These are phyloP conservation scores for Eremochloa ophiuroides DNA, from an alignment of 176 grass and related monocot genomes.

Conservation along the genomic window DNA sequence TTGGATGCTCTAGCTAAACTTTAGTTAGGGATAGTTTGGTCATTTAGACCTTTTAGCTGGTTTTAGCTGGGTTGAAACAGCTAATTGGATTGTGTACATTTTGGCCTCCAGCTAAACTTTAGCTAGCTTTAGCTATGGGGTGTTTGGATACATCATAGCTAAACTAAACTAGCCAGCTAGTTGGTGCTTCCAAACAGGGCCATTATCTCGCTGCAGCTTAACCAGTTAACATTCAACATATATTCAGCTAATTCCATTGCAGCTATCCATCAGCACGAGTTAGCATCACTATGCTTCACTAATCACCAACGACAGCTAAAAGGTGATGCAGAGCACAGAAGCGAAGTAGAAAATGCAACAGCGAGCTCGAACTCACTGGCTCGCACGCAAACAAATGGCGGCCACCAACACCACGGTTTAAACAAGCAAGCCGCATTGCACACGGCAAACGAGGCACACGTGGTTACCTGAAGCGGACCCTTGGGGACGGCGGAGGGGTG, in stretches of 20 bases:
- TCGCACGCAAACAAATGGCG: not conserved
- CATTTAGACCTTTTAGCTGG: no score
- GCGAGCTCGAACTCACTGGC: not conserved
- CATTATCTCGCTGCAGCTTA: not conserved
- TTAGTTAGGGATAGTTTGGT: no score
- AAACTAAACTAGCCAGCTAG: no score
- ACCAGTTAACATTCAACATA: not conserved
- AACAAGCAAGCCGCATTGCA: conserved; percentile 20
- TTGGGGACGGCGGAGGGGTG: conserved; percentile 67
- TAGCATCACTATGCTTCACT: not conserved
- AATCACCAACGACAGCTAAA: not conserved
- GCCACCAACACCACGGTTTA: not conserved
- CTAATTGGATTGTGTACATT: no score
- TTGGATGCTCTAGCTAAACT: no score
- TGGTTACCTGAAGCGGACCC: conserved; percentile 76
- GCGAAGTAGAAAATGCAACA: not conserved
- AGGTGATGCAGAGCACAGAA: not conserved
- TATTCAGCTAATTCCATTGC: not conserved
- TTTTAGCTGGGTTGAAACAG: no score
- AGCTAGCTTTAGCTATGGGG: no score
- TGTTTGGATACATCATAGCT: no score
- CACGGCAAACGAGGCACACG: conserved; percentile 5
- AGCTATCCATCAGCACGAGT: not conserved
- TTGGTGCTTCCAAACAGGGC: no score
- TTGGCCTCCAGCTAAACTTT: no score